Evolutionary conservation across 2,329 filamentous ascomycete genomes (phyloP), one percentile per base, ranked within the genome.

Genomic region (Tothia fuscella): DNA sequence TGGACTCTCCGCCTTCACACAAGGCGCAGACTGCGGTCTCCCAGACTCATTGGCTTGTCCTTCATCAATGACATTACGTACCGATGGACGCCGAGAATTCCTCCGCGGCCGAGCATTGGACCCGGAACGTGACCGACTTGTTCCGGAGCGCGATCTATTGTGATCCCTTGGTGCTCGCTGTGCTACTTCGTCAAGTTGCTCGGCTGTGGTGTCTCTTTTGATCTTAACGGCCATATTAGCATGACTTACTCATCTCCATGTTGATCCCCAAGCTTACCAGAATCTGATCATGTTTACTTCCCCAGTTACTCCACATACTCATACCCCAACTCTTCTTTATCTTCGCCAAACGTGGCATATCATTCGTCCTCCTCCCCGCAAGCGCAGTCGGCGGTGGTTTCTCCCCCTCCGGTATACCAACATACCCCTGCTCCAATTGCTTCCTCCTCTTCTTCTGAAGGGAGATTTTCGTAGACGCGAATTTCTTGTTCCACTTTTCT

Each of bases 301-400:
- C 87, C 82, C 87, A 93, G 1, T 80, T 68, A 38, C 78, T 82
- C 89, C 89, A 96, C 49, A 95, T 64, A 2, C 79, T 76, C 58
- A 95, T 67, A 6, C 82, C 84, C 61, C 81, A 75, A 49, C 82
- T 87, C 67, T 74, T 79, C 49, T 62, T 60, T 42, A 57, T 70
- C 59, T 68, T 77, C 55, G 71, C 71, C 51, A 67, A 68, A 47
- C 71, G 68, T n/a, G 67, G 58, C 49, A 56, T 55, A 42, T 61
- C 58, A 50, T 38, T 64, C 63, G 46, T 67, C 54, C 36, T 66
- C 44, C 85, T 68, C 1, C 83, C 82, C 2, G 82, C 87, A 7
- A 95, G 63, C 0, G 91, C 86, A 32, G 82, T 86, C 0, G 87
- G 82, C 1, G 91, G 89, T 2, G 91, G 89, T 1, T 65, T 66